Evolutionary conservation across 1,284 basidiomycete species (phyloP).

Genomic region (Heterobasidion annosum): DNA sequence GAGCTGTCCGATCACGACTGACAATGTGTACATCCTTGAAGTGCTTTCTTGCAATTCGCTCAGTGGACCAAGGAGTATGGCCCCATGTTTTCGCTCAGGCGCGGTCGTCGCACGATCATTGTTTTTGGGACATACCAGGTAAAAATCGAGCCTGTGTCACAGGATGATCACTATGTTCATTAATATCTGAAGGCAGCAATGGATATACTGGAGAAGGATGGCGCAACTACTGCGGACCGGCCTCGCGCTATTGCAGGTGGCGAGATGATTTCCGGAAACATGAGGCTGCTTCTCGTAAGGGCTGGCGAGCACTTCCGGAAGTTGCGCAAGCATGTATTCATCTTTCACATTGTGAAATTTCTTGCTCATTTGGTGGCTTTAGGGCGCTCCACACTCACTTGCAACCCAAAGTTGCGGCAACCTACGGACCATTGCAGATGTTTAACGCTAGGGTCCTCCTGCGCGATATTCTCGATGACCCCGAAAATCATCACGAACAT

Average conservation of each 20-base stretch:
- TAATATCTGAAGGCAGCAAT: conserved; percentile 13
- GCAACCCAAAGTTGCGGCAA: conserved; percentile 34
- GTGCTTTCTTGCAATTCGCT: conserved; percentile 13
- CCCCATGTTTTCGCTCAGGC: conserved; percentile 24
- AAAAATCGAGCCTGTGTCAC: background rate
- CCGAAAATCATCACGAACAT: conserved; percentile 41
- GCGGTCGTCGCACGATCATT: conserved; percentile 19
- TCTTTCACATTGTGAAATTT: background rate
- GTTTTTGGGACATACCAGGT: conserved; percentile 26
- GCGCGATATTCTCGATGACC: conserved; percentile 40
- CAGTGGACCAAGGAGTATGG: conserved; percentile 29
- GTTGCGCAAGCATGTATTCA: conserved; percentile 13
- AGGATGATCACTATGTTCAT: background rate
- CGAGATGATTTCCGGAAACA: conserved; percentile 17
- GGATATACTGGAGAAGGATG: conserved; percentile 24
- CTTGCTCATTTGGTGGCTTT: background rate
- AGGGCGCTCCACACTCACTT: conserved; percentile 44
- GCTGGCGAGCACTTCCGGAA: conserved; percentile 15
- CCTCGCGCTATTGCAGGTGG: conserved; percentile 16
- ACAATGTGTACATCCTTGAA: background rate
- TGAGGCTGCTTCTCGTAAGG: conserved; percentile 13
- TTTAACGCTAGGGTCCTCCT: conserved; percentile 37
- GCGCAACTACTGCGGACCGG: conserved; percentile 16
- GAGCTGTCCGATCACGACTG: background rate
- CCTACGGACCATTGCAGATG: conserved; percentile 38